These are phyloP conservation scores for Bryoglossum gracile DNA, from an alignment of 495 filamentous ascomycete genomes.

Conservation along the genomic window DNA sequence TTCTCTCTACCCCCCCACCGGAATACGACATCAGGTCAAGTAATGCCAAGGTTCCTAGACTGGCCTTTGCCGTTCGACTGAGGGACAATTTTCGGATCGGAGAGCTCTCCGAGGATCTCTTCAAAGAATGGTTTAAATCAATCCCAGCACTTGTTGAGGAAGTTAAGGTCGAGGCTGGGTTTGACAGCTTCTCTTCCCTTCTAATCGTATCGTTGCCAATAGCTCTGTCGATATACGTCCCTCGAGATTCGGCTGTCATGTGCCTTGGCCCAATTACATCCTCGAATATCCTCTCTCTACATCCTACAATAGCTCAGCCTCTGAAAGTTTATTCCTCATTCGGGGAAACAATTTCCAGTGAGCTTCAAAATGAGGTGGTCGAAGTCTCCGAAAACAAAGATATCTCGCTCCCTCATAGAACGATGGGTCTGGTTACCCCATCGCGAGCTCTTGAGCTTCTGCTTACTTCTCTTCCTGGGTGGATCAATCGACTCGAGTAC, in stretches of 20 bases:
- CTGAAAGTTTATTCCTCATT: too few species aligned
- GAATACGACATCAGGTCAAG: neutral
- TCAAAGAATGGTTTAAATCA: conserved; percentile 4
- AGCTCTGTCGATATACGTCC: neutral
- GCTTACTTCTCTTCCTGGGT: too few species aligned
- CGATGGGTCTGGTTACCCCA: too few species aligned
- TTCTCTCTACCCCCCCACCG: neutral
- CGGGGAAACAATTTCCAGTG: too few species aligned
- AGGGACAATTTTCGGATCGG: conserved; percentile 2
- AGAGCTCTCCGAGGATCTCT: conserved; percentile 6
- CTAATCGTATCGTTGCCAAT: conserved; percentile 13
- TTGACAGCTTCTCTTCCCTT: conserved; percentile 11
- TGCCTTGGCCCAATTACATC: neutral
- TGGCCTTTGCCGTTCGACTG: conserved; percentile 15
- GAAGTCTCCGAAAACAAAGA: too few species aligned
- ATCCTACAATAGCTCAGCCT: too few species aligned
- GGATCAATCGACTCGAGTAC: too few species aligned
- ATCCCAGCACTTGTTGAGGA: conserved; percentile 2
- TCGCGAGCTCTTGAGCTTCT: too few species aligned
- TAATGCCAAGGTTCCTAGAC: neutral
- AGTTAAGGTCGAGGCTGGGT: conserved; percentile 15
- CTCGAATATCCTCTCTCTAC: neutral
- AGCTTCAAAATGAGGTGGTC: too few species aligned
- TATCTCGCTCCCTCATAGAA: too few species aligned
- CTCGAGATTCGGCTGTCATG: neutral